Percentiles rank a stretch among this genome's conserved stretches.
Conservation (phyloP, 345 rosid species). For the Corchorus capsularis region DNA sequence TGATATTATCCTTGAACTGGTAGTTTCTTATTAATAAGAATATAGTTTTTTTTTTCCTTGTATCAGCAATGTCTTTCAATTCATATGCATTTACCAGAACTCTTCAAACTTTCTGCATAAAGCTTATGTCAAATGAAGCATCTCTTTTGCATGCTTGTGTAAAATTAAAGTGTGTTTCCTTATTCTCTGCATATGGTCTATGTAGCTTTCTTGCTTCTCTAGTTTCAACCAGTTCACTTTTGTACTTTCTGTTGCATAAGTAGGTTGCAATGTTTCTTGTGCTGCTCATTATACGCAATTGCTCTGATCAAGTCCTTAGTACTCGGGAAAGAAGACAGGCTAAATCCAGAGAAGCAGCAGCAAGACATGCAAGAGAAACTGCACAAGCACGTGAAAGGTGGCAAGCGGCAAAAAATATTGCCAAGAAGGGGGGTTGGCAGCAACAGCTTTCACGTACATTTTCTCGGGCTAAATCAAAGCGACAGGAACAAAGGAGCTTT, state of each 20-base stretch:
- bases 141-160: slow-evolving; percentile 1
- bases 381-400: slow-evolving; percentile 90
- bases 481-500: slow-evolving; percentile 22
- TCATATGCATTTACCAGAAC: background rate
- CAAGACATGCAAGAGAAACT: slow-evolving; percentile 79
- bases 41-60: background rate
- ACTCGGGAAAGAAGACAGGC: slow-evolving; percentile 63
- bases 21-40: background rate
- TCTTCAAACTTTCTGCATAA: background rate
- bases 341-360: slow-evolving; percentile 73
- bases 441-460: slow-evolving; percentile 65
- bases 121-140: background rate
- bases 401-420: slow-evolving; percentile 64
- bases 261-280: slow-evolving; percentile 58
- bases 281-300: slow-evolving; percentile 61
- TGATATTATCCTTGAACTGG: slow-evolving; percentile 3
- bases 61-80: background rate
- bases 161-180: background rate
- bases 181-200: background rate
- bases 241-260: slow-evolving; percentile 26
- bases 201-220: background rate
- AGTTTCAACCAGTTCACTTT: slow-evolving; percentile 8
- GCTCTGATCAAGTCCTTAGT: slow-evolving; percentile 67
- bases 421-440: slow-evolving; percentile 66
- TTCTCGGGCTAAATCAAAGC: slow-evolving; percentile 61